Percentiles rank a stretch among this genome's conserved stretches.
Evolutionary conservation across 1,139 yeast species (phyloP).

Genomic region (Scheffersomyces cryptocercus): DNA sequence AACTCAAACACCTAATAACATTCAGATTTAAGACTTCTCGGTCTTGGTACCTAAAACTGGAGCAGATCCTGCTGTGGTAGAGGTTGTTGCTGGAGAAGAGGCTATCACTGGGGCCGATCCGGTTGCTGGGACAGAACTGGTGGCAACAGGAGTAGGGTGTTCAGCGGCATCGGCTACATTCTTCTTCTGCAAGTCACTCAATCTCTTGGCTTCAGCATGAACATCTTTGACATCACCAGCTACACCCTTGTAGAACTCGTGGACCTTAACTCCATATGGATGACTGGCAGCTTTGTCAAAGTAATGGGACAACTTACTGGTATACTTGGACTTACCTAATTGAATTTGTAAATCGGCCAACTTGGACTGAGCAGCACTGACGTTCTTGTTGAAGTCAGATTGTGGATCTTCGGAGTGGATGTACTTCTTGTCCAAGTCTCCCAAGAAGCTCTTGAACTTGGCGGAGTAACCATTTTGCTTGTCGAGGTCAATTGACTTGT

Average conservation of each 20-base stretch:
- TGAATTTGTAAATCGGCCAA: conserved; percentile 9
- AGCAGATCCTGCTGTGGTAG: no score
- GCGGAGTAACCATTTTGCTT: conserved; percentile 61
- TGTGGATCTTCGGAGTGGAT: conserved; percentile 54
- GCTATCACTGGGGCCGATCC: background rate
- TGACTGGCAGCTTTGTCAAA: conserved; percentile 47
- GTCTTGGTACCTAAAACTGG: no score
- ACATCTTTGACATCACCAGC: conserved; percentile 62
- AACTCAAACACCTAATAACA: no score
- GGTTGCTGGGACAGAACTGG: background rate
- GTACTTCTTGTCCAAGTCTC: conserved; percentile 58
- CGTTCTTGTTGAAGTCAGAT: conserved; percentile 20
- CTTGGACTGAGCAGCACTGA: conserved; percentile 10
- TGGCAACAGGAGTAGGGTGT: background rate
- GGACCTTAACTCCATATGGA: conserved; percentile 52
- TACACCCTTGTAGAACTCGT: conserved; percentile 51
- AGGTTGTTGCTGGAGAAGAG: no score
- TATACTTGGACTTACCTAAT: conserved; percentile 17
- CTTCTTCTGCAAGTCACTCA: conserved; percentile 58
- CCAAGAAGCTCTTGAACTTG: conserved; percentile 57
- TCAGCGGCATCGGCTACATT: conserved; percentile 6
- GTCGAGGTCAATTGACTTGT: conserved; percentile 63
- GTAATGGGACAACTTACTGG: conserved; percentile 42
- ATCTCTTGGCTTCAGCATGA: conserved; percentile 71
- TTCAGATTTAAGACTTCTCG: no score